These are phyloP conservation scores for Ustilago loliicola DNA, from an alignment of 1,284 basidiomycete species.

Conservation along the genomic window DNA sequence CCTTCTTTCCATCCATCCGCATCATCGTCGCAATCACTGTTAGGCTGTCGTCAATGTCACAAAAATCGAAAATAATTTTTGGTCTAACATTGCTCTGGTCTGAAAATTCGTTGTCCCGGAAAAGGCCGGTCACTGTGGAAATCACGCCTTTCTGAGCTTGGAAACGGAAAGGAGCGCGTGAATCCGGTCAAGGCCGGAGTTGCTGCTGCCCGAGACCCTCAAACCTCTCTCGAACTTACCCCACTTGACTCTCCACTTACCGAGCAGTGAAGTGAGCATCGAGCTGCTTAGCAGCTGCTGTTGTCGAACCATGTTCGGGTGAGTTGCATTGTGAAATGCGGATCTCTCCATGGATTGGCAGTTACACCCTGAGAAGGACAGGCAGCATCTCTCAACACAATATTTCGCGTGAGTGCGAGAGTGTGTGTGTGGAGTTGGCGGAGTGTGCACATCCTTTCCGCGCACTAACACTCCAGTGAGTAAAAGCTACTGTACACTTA, in stretches of 20 bases:
- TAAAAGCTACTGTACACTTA: background rate
- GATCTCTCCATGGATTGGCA: constrained; percentile 29
- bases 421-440: constrained; percentile 6
- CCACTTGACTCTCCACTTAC: background rate
- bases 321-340: constrained; percentile 3
- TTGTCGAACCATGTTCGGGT: background rate
- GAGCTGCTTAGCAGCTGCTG: background rate
- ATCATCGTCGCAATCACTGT: background rate
- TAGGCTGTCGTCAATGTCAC: constrained; percentile 3
- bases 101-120: constrained; percentile 15
- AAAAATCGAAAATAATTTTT: background rate
- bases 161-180: constrained; percentile 37
- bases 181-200: constrained; percentile 37
- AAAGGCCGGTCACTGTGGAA: constrained; percentile 19
- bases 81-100: constrained; percentile 8
- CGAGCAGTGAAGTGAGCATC: background rate
- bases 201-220: constrained; percentile 4
- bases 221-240: background rate
- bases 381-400: background rate
- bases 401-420: constrained; percentile 11
- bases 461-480: background rate
- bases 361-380: background rate
- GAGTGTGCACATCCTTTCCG: background rate
- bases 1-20: constrained; percentile 4
- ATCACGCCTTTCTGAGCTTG: constrained; percentile 15